These are phyloP conservation scores for Aspergillus oerlinghausenensis DNA, from an alignment of 2,329 filamentous ascomycete species.

Conservation along the genomic window DNA sequence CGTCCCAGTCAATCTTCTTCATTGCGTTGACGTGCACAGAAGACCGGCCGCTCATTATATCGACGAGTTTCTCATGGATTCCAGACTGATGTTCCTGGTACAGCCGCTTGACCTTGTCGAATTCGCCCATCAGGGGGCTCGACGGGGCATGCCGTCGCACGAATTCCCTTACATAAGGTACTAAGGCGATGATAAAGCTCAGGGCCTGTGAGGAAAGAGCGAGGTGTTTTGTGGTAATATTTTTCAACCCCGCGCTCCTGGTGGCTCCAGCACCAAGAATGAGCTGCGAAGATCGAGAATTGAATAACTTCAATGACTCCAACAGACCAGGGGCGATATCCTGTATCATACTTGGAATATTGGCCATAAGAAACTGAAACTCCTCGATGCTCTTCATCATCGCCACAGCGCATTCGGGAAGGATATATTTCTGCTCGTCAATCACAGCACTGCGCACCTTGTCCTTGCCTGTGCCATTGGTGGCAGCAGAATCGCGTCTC, in stretches of 20 bases:
- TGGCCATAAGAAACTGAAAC: slow-evolving; percentile 76
- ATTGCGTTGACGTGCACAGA: slow-evolving; percentile 69
- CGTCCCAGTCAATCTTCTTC: slow-evolving; percentile 71
- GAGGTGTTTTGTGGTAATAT: slow-evolving; percentile 93
- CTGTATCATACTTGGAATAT: slow-evolving; percentile 81
- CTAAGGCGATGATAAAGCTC: slow-evolving; percentile 78
- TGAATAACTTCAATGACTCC: slow-evolving; percentile 87
- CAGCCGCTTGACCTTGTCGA: slow-evolving; percentile 78
- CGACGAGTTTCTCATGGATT: slow-evolving; percentile 88
- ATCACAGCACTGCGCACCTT: slow-evolving; percentile 70
- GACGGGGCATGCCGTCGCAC: slow-evolving; percentile 67
- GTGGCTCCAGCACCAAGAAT: slow-evolving; percentile 94
- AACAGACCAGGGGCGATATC: slow-evolving; percentile 77
- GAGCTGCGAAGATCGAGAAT: slow-evolving; percentile 91
- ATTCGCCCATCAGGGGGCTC: slow-evolving; percentile 66
- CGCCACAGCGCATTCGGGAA: slow-evolving; percentile 76
- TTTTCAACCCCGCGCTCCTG: slow-evolving; percentile 80
- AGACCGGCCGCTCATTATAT: slow-evolving; percentile 82
- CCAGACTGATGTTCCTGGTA: slow-evolving; percentile 85
- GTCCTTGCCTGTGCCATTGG: slow-evolving; percentile 49
- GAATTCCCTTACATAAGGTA: slow-evolving; percentile 89
- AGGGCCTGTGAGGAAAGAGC: slow-evolving; percentile 86
- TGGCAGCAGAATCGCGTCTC: slow-evolving; percentile 33
- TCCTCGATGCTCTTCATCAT: slow-evolving; percentile 77
- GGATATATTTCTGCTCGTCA: slow-evolving; percentile 77